Percentiles rank a stretch among this genome's conserved stretches.
These are phyloP conservation scores for Xylogone sp. DNA, from an alignment of 2,329 filamentous ascomycete species.

Conservation along the genomic window DNA sequence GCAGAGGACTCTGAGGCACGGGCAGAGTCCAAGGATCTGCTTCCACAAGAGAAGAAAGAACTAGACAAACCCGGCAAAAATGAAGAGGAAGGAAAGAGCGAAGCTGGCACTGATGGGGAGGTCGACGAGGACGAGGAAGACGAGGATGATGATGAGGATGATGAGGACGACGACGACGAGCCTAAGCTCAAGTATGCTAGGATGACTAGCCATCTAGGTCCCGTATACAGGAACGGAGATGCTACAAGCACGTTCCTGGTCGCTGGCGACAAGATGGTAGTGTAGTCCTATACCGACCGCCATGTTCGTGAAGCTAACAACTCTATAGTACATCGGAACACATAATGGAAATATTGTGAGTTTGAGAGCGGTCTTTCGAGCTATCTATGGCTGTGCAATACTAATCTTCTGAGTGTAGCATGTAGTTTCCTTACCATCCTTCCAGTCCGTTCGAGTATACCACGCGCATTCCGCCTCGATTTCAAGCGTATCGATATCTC, in stretches of 20 bases:
- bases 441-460: constrained; percentile 80
- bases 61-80: constrained; percentile 9
- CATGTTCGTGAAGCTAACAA: constrained; percentile 25
- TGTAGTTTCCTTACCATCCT: constrained; percentile 76
- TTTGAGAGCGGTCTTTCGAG: constrained; percentile 15
- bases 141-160: constrained; percentile 63
- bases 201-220: constrained; percentile 72
- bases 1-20: constrained; percentile 24
- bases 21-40: constrained; percentile 17
- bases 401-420: constrained; percentile 53
- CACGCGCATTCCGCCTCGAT: constrained; percentile 91
- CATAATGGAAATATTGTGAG: constrained; percentile 95
- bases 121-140: constrained; percentile 43
- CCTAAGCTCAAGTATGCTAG: constrained; percentile 91
- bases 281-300: constrained; percentile 14
- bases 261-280: constrained; percentile 94
- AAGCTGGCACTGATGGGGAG: constrained; percentile 35
- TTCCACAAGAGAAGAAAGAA: constrained; percentile 15
- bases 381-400: constrained; percentile 12
- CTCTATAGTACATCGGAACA: constrained; percentile 76
- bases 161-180: constrained; percentile 88
- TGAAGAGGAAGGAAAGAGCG: constrained; percentile 25
- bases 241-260: constrained; percentile 88
- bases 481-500: constrained; percentile 85
- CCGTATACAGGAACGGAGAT: constrained; percentile 91